Conservation (phyloP, 768 basidiomycete genomes). For the Tulasnella sp. region DNA sequence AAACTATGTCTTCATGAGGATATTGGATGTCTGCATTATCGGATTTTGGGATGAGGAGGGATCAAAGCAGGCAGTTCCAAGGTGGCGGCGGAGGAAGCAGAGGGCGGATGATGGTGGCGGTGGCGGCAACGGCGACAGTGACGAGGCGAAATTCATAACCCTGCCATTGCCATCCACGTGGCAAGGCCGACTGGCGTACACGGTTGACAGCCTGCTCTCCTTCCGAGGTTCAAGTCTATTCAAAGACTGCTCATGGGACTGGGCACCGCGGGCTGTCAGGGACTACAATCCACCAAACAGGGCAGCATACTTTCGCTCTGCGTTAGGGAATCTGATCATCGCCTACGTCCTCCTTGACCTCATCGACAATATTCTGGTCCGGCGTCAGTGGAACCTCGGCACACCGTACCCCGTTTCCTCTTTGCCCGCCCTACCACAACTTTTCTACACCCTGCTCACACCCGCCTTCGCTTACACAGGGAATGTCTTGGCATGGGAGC, state of each 20-base stretch:
- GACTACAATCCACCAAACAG: not conserved
- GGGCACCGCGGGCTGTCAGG: not conserved
- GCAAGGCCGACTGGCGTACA: not conserved
- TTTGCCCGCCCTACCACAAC: not conserved
- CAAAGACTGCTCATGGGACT: not conserved
- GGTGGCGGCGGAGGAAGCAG: not conserved
- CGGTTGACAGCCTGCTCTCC: not conserved
- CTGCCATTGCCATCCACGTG: not conserved
- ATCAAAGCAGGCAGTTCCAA: not conserved
- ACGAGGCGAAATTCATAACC: not conserved
- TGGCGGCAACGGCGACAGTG: not conserved
- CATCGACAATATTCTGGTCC: not conserved
- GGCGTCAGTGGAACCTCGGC: not conserved
- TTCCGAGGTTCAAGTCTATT: not conserved
- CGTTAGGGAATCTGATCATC: not conserved
- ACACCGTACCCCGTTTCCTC: not conserved
- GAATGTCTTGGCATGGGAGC: not conserved
- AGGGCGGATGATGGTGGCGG: not conserved
- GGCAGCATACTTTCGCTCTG: not conserved
- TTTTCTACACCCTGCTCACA: not conserved
- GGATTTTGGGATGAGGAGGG: conserved; percentile 3
- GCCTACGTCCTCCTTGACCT: not conserved
- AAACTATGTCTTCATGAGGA: not conserved
- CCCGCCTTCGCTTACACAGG: not conserved
- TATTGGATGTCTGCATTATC: not conserved